Conservation (phyloP, 805 yeast genomes). For the Suhomyces xylopsoci region DNA sequence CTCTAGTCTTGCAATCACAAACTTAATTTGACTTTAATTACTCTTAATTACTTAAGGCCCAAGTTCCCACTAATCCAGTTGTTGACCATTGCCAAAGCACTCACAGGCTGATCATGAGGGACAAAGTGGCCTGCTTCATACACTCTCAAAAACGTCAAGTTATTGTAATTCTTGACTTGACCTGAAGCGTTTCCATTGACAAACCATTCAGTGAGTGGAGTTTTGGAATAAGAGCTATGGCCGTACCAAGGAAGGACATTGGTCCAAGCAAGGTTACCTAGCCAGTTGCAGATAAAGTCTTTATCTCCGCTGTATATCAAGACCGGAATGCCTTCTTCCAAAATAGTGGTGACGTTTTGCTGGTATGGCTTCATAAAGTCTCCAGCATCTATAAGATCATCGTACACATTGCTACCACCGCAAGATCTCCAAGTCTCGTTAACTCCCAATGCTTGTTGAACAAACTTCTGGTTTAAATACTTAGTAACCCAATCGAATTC, state of each 20-base stretch:
- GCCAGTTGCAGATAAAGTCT: constrained; percentile 20
- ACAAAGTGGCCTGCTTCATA: background rate
- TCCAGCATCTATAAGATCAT: background rate
- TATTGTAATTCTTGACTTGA: background rate
- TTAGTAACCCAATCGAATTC: constrained; percentile 41
- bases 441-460: constrained; percentile 56
- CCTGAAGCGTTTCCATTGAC: background rate
- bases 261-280: background rate
- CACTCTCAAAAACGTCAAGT: background rate
- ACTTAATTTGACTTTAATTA: too few relatives aligned
- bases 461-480: constrained; percentile 52
- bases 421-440: background rate
- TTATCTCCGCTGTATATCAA: constrained; percentile 44
- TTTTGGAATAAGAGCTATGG: background rate
- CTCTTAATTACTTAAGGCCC: too few relatives aligned
- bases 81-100: background rate
- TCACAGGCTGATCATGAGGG: background rate
- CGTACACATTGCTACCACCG: constrained; percentile 1
- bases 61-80: background rate
- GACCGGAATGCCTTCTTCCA: constrained; percentile 38
- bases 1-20: too few relatives aligned
- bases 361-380: constrained; percentile 4
- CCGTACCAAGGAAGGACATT: background rate
- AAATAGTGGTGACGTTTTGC: constrained; percentile 32
- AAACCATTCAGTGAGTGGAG: background rate